Percentiles rank a stretch among this genome's conserved stretches.
These are phyloP conservation scores for Cardamine resedifolia DNA, from an alignment of 345 rosid species.

Conservation along the genomic window DNA sequence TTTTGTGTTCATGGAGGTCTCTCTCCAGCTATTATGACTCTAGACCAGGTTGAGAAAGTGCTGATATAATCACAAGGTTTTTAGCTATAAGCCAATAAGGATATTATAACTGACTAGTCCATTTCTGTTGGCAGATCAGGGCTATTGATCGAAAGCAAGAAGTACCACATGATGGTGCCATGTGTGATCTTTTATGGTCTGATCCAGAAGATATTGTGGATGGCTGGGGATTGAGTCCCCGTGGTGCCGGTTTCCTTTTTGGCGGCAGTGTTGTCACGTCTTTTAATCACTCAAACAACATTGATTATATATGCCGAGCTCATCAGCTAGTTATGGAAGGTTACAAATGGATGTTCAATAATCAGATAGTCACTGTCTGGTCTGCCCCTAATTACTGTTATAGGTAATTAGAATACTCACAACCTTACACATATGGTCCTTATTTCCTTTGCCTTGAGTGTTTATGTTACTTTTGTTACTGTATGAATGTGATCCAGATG, in stretches of 20 bases:
- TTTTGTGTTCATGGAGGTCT: constrained; percentile 95
- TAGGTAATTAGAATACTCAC: constrained; percentile 47
- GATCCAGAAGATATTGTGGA: constrained; percentile 96
- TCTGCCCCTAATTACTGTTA: constrained; percentile 98
- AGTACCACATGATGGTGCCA: constrained; percentile 98
- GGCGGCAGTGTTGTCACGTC: constrained; percentile 82
- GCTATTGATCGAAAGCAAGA: constrained; percentile 89
- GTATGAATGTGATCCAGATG: constrained; percentile 58
- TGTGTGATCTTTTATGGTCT: constrained; percentile 97
- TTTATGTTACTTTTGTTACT: constrained; percentile 11
- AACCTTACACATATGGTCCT: neutral
- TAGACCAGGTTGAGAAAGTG: constrained; percentile 75
- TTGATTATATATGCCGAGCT: constrained; percentile 87
- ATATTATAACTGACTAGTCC: neutral
- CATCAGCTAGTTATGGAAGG: constrained; percentile 99
- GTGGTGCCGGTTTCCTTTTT: constrained; percentile 87
- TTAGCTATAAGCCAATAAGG: neutral
- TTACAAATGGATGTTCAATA: constrained; percentile 89
- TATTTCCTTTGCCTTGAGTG: neutral
- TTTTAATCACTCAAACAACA: constrained; percentile 76
- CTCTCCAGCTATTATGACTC: constrained; percentile 72
- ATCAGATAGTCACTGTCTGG: constrained; percentile 92
- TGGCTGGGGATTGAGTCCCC: constrained; percentile 98
- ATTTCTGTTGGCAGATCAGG: constrained; percentile 56
- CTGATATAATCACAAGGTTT: constrained; percentile 24